Base-by-base conservation (phyloP, 306 rosid species). In the Pyrus communis region DNA sequence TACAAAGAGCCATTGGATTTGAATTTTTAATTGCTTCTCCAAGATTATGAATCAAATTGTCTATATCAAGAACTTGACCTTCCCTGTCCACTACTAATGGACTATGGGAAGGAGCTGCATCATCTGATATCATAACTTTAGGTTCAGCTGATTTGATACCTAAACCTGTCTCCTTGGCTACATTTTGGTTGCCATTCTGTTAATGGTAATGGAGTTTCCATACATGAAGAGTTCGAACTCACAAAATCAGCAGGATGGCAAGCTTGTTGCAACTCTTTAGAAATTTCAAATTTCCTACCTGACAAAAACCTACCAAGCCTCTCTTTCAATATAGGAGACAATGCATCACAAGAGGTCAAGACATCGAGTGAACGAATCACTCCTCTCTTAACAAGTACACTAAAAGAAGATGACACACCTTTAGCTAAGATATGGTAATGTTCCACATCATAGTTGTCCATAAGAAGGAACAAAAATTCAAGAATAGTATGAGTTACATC, bases 361-460 rank as follows among this genome's bases (percentile, higher is more conserved):
- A 85, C 84, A 85, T 87, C 91, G 15, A 83, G 70, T 4, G 94
- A 91, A 27, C 14, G 74, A 70, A 94, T 65, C 81, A 94, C 93
- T 25, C 93, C 88, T 80, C 81, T 90, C 70, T 70, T 69, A 13
- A 74, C 77, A 67, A 90, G 91, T 9, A 69, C 64, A 35, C 51
- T 74, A 78, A 91, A 83, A 70, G 98, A 89, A 7, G 90, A 87
- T 1, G 81, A 77, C 49, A 88, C 93, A 23, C 96, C 94, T 81
- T 84, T 76, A 64, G 79, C 76, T 22, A 93, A 68, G 61, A 86
- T 23, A 81, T 74, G 83, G 46, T 77, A 85, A 59, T 80, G 88
- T 52, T 86, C 81, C 57, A 81, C 71, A 79, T 94, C 97, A 80
- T 87, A 94, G 75, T 75, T 82, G 76, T 93, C 96, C 83, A 93